These are phyloP conservation scores for Peronospora tabacina DNA, from an alignment of 352 stramenopile species.

Conservation along the genomic window DNA sequence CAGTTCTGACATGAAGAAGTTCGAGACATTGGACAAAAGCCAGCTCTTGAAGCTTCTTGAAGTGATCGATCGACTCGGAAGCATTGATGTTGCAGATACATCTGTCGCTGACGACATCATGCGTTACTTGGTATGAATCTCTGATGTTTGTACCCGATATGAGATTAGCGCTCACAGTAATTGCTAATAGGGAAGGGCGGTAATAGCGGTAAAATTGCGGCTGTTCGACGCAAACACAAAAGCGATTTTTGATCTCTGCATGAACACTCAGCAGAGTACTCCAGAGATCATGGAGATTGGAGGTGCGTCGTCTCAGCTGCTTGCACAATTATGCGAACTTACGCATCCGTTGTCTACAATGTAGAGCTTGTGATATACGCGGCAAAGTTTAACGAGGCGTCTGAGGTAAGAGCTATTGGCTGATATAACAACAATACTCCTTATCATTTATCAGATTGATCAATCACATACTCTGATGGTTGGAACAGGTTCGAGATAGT, in stretches of 20 bases:
- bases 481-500: conserved; percentile 36
- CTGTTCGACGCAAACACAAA: conserved; percentile 52
- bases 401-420: conserved; percentile 18
- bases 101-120: conserved; percentile 14
- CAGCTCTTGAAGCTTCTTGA: conserved; percentile 34
- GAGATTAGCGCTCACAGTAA: background rate
- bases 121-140: conserved; percentile 31
- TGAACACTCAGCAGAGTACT: conserved; percentile 26
- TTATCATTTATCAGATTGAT: background rate
- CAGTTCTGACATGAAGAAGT: conserved; percentile 40
- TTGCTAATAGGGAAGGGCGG: conserved; percentile 33
- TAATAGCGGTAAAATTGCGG: conserved; percentile 50
- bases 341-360: conserved; percentile 20
- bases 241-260: conserved; percentile 44
- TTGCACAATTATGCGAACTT: background rate
- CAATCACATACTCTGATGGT: conserved; percentile 1
- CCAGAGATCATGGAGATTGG: conserved; percentile 45
- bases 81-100: conserved; percentile 8
- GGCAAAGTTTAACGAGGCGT: conserved; percentile 44
- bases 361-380: conserved; percentile 59
- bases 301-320: conserved; percentile 25
- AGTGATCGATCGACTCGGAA: conserved; percentile 37
- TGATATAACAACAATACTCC: background rate
- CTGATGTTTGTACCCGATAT: background rate
- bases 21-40: conserved; percentile 39